Evolutionary conservation across 1,284 basidiomycete species (phyloP), one percentile per base, ranked within the genome.

Genomic region (Moniliophthora roreri): DNA sequence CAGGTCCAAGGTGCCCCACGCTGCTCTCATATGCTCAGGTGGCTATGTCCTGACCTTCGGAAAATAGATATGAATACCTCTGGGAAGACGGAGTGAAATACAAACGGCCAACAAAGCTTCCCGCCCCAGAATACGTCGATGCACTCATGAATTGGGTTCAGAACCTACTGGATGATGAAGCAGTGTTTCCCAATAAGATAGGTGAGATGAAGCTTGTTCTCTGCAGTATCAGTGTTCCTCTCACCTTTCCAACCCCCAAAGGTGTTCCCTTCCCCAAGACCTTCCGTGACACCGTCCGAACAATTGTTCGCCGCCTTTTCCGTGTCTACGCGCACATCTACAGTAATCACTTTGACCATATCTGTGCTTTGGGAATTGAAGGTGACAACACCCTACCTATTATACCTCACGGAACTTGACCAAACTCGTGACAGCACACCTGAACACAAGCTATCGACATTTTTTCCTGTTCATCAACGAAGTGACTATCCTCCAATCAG

Each of bases 131-230:
- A 55, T 99, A 99, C 68, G 95, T 99, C 51, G 97, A 99, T 67
- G 92, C 93, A 20, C 77, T 99, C 54, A 98, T 99, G 95, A 98
- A 95, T 68, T 99, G 97, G 97, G 89, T 94, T 7, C 97, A 99
- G 70, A 81, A 79, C 42, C 80, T 97, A 52, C 78, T 99, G 45
- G 97, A 99, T 67, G 94, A 99, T 67, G 95, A 97, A 65, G 79
- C 78, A 42, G 75, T 95, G 47, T 99, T 99, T 70, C 97, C 97
- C 1, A 95, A 94, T 71, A 93, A 91, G 71, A 94, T 98, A 60
- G 96, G 95, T 90, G 59, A 51, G 72, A 64, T 28, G 0, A 46
- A 26, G 34, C 18, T 48, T n/a, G 34, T 34, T 34, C 36, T 48
- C 32, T 24, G 11, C 32, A 16, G 32, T 16, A 34, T 44, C 45